phyloP scores from a whole-genome alignment of 2,329 filamentous ascomycete genomes.

The Thielaviopsis musarum region DNA sequence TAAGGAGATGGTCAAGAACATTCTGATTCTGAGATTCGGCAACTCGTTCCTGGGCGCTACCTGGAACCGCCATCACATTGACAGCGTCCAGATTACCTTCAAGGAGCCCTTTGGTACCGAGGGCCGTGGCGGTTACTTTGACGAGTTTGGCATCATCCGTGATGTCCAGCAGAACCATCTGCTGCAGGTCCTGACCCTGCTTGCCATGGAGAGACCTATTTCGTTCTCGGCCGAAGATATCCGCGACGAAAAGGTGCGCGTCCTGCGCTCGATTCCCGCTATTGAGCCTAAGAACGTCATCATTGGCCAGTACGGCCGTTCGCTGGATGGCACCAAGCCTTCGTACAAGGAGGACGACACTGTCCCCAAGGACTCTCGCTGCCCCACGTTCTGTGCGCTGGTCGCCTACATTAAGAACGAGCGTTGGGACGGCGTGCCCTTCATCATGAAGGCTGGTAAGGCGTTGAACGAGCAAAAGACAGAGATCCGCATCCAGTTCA shows the following conservation, averaged over 20 bases:
- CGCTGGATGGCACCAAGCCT: constrained; percentile 87
- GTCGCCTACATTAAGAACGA: constrained; percentile 99
- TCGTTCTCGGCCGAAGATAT: constrained; percentile 98
- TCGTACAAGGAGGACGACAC: constrained; percentile 98
- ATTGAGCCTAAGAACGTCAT: constrained; percentile 99
- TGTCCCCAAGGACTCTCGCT: constrained; percentile 90
- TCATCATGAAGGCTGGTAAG: constrained; percentile 99
- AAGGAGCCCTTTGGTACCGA: constrained; percentile 99
- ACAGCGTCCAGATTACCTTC: constrained; percentile 98
- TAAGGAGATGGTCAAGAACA: constrained; percentile 99
- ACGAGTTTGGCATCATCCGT: constrained; percentile 97
- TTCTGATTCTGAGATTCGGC: constrained; percentile 90
- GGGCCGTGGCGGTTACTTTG: constrained; percentile 94
- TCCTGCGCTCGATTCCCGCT: constrained; percentile 78
- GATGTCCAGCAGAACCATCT: constrained; percentile 99
- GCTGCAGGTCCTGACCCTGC: constrained; percentile 84
- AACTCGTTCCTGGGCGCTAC: constrained; percentile 98
- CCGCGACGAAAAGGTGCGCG: constrained; percentile 94
- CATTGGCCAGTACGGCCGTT: constrained; percentile 96
- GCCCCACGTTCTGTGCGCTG: constrained; percentile 94
- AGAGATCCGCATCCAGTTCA: constrained; percentile 97
- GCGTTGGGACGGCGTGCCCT: constrained; percentile 96
- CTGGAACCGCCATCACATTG: constrained; percentile 98
- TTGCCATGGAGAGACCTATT: constrained; percentile 96
- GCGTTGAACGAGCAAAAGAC: constrained; percentile 99